phyloP scores from a whole-genome alignment of 345 rosid species.

The Geranium brycei region DNA sequence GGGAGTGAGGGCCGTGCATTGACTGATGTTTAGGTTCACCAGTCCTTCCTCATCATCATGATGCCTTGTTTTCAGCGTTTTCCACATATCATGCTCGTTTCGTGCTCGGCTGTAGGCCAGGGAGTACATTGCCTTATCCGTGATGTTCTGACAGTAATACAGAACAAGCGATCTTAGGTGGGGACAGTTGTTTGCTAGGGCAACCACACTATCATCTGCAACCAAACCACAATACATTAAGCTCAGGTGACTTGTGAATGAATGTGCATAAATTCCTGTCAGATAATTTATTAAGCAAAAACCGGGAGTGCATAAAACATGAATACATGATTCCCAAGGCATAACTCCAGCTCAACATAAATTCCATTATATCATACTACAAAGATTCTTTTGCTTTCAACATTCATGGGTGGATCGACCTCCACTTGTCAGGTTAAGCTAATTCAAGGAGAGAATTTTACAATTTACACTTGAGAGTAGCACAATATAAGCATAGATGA shows the following conservation, averaged over 20 bases:
- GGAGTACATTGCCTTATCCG: constrained; percentile 79
- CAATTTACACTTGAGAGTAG: too few species aligned
- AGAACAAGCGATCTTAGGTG: constrained; percentile 66
- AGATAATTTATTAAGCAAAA: too few species aligned
- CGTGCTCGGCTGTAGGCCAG: constrained; percentile 57
- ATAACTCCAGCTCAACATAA: too few species aligned
- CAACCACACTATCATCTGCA: constrained; percentile 80
- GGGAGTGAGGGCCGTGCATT: constrained; percentile 92
- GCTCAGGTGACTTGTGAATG: background rate
- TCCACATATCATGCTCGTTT: constrained; percentile 49
- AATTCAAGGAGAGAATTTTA: too few species aligned
- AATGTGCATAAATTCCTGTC: too few species aligned
- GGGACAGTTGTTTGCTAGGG: constrained; percentile 68
- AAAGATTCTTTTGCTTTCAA: too few species aligned
- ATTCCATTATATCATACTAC: too few species aligned
- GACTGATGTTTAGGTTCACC: constrained; percentile 86
- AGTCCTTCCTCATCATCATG: constrained; percentile 75
- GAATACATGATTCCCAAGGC: too few species aligned
- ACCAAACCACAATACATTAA: background rate
- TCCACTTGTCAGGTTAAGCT: too few species aligned
- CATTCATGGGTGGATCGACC: too few species aligned
- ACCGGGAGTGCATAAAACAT: too few species aligned
- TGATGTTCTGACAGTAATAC: constrained; percentile 85
- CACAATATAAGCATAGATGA: too few species aligned
- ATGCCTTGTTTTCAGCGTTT: constrained; percentile 33